These are phyloP conservation scores for Hansfordia pulvinata DNA, from an alignment of 2,329 filamentous ascomycete genomes.

Conservation along the genomic window DNA sequence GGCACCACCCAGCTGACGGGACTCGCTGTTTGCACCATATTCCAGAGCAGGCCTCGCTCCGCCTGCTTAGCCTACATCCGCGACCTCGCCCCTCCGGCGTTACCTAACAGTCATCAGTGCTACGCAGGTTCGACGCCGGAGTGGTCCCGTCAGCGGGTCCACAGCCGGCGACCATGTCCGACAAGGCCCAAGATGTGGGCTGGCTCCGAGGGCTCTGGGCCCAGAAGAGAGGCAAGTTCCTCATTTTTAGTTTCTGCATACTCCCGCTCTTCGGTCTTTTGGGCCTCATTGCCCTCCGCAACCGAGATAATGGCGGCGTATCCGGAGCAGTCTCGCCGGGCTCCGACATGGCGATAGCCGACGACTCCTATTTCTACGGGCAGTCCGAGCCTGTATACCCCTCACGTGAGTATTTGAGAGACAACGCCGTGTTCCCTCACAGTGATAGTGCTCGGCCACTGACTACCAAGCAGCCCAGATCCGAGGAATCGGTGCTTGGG, in stretches of 20 bases:
- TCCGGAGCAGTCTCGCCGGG: constrained; percentile 2
- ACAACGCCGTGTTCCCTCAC: too few species aligned
- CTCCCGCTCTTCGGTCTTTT: constrained; percentile 16
- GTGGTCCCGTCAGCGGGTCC: too few species aligned
- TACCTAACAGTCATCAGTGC: too few species aligned
- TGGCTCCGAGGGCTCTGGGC: constrained; percentile 9
- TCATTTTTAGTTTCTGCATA: constrained; percentile 14
- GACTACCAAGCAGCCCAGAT: constrained; percentile 25
- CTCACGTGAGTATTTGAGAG: constrained; percentile 25
- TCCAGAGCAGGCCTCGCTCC: too few species aligned
- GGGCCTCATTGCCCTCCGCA: constrained; percentile 16
- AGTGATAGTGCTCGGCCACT: too few species aligned
- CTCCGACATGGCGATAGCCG: constrained; percentile 16
- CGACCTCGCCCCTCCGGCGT: too few species aligned
- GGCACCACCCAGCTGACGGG: too few species aligned
- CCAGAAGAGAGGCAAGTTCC: constrained; percentile 12
- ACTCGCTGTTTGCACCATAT: too few species aligned
- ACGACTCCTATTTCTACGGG: constrained; percentile 33
- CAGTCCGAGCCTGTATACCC: constrained; percentile 35
- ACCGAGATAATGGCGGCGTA: constrained; percentile 5
- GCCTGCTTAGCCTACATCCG: too few species aligned
- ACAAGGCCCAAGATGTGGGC: constrained; percentile 5
- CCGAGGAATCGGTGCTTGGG: constrained; percentile 53
- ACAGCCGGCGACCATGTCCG: too few species aligned
- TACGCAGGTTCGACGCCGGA: too few species aligned